A percentile compares a stretch with the other conserved stretches of the same genome.
These are phyloP conservation scores for Globisporangium nunn DNA, from an alignment of 352 stramenopile genomes.

Conservation along the genomic window DNA sequence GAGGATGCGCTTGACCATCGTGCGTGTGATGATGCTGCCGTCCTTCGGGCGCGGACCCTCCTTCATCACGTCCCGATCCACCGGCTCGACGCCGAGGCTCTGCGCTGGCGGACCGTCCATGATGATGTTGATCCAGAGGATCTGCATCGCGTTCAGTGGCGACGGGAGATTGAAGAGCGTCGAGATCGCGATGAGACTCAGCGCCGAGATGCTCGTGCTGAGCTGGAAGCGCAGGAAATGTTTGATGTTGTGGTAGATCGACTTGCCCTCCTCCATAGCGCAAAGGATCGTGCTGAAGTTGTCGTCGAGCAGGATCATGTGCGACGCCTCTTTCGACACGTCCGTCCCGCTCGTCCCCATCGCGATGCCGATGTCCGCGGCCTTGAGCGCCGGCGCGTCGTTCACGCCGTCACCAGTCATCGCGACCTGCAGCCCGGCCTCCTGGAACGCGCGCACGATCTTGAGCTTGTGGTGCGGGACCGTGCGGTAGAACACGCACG, in stretches of 20 bases:
- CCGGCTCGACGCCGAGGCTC: conserved; percentile 82
- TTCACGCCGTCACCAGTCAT: conserved; percentile 99
- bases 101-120: conserved; percentile 91
- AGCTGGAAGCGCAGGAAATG: conserved; percentile 97
- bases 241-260: conserved; percentile 90
- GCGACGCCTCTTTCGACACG: conserved; percentile 97
- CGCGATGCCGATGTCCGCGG: conserved; percentile 94
- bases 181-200: conserved; percentile 75
- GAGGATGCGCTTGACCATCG: conserved; percentile 63
- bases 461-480: conserved; percentile 94
- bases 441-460: conserved; percentile 92
- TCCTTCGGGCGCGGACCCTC: conserved; percentile 76
- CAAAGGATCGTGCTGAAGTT: conserved; percentile 96
- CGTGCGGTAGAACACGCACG: conserved; percentile 94
- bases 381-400: conserved; percentile 96
- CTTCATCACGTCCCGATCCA: conserved; percentile 81
- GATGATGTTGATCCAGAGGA: conserved; percentile 98
- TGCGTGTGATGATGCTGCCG: conserved; percentile 67
- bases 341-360: conserved; percentile 98
- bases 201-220: conserved; percentile 92
- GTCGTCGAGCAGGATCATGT: conserved; percentile 97
- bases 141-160: conserved; percentile 93
- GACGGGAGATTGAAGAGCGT: conserved; percentile 57
- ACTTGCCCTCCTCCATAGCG: conserved; percentile 93
- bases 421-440: conserved; percentile 81